Evolutionary conservation across 495 filamentous ascomycete species (phyloP).

Genomic region (Xylaria bambusicola): DNA sequence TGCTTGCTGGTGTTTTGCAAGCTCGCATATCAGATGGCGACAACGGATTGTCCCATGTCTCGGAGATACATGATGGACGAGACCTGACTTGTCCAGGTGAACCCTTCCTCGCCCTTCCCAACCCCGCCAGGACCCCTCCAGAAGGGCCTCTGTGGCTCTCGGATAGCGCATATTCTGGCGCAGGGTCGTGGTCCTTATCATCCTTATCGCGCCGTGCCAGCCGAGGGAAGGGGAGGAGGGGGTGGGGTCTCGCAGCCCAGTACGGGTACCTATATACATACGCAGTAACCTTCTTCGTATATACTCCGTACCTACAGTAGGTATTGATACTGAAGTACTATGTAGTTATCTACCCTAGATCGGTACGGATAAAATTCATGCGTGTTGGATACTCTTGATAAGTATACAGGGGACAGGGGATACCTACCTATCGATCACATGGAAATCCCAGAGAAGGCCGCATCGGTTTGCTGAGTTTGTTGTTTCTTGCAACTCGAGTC

Average conservation of each 20-base stretch:
- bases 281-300: too few species aligned
- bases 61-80: background rate
- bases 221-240: background rate
- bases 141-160: background rate
- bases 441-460: background rate
- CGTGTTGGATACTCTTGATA: too few species aligned
- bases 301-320: too few species aligned
- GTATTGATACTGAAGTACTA: too few species aligned
- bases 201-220: slow-evolving; percentile 9
- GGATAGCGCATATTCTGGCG: background rate
- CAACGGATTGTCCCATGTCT: slow-evolving; percentile 2
- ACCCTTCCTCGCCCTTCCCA: background rate
- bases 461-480: background rate
- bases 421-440: background rate
- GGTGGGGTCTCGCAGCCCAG: background rate
- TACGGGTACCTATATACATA: too few species aligned
- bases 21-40: background rate
- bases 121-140: background rate
- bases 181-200: background rate
- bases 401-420: background rate
- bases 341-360: too few species aligned
- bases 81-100: slow-evolving; percentile 23
- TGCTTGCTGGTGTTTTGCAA: background rate
- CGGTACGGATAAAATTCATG: too few species aligned
- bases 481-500: background rate